Percentiles rank a stretch among this genome's conserved stretches.
Evolutionary conservation across 768 basidiomycete genomes (phyloP).

Genomic region (Suillus alpinus): DNA sequence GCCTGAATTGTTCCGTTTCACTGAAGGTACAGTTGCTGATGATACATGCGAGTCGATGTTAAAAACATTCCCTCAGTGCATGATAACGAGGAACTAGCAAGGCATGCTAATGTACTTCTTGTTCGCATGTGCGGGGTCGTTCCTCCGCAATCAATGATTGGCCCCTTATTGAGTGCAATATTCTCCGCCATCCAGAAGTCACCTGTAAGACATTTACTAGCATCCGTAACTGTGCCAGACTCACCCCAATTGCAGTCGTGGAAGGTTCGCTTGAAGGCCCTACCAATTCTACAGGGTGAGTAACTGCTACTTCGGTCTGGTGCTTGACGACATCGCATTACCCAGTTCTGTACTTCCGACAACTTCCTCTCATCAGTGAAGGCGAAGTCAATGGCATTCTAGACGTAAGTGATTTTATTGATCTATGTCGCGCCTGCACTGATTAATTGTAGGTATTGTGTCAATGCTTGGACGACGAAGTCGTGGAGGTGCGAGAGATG

Average conservation of each 20-base stretch:
- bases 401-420: slow-evolving; percentile 47
- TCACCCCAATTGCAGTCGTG: slow-evolving; percentile 56
- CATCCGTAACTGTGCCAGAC: slow-evolving; percentile 2
- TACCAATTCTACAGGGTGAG: slow-evolving; percentile 79
- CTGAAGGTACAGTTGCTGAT: slow-evolving; percentile 46
- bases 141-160: slow-evolving; percentile 67
- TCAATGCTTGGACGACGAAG: slow-evolving; percentile 79
- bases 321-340: background rate
- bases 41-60: background rate
- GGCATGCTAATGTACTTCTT: slow-evolving; percentile 64
- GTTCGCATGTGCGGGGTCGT: slow-evolving; percentile 85
- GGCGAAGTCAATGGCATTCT: slow-evolving; percentile 74
- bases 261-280: slow-evolving; percentile 81
- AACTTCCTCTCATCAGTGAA: slow-evolving; percentile 78
- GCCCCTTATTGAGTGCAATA: slow-evolving; percentile 66
- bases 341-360: slow-evolving; percentile 83
- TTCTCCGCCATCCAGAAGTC: slow-evolving; percentile 77
- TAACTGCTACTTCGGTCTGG: background rate
- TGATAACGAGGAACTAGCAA: slow-evolving; percentile 69
- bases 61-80: slow-evolving; percentile 43
- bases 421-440: background rate
- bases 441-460: slow-evolving; percentile 59
- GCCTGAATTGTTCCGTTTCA: slow-evolving; percentile 76
- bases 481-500: slow-evolving; percentile 88
- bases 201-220: slow-evolving; percentile 45